Evolutionary conservation across 192 early-diverging fungal species (phyloP).

Genomic region (Funneliformis geosporum): DNA sequence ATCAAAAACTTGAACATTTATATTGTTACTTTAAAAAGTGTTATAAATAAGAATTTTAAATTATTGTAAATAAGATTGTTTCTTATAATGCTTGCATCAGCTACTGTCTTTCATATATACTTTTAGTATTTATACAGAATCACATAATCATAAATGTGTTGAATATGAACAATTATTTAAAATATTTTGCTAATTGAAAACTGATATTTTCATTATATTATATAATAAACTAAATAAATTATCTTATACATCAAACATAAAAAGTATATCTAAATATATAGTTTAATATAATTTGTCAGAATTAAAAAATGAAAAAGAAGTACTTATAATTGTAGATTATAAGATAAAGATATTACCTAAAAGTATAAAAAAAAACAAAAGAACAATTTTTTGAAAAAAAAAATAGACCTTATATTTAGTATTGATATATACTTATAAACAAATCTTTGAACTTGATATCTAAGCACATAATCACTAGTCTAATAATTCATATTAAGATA

Average conservation of each 20-base stretch:
- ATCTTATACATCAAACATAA: background rate
- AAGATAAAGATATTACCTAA: background rate
- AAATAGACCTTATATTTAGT: background rate
- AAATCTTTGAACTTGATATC: background rate
- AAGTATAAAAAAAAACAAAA: background rate
- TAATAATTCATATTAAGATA: too few relatives aligned
- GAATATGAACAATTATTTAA: background rate
- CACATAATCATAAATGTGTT: background rate
- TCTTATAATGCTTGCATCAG: background rate
- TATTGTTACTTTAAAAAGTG: background rate
- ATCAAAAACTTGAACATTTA: background rate
- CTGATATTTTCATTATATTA: background rate
- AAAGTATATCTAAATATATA: background rate
- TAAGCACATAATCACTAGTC: background rate
- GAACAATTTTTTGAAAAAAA: slow-evolving; percentile 10
- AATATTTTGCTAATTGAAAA: background rate
- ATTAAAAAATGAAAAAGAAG: background rate
- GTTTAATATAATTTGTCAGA: background rate
- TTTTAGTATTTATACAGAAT: background rate
- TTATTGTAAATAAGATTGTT: background rate
- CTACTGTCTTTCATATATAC: background rate
- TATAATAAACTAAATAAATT: background rate
- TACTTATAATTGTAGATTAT: background rate
- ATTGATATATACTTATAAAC: background rate
- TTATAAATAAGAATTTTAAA: background rate